Conservation (phyloP, 2,329 filamentous ascomycete species). For the Diaporthe sp. region DNA sequence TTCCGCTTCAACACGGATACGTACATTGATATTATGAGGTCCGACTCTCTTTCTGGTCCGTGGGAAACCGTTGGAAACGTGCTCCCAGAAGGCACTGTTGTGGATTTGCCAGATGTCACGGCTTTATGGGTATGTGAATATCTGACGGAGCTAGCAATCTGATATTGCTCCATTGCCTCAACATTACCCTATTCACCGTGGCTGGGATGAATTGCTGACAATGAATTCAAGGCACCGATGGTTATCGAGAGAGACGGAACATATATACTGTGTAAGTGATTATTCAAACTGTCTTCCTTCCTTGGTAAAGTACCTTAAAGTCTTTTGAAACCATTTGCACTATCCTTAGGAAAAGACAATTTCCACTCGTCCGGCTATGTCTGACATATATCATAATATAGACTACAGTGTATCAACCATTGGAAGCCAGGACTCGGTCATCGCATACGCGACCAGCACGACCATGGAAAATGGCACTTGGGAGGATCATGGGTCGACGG, state of each 20-base stretch:
- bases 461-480: slow-evolving; percentile 56
- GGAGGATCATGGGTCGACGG: slow-evolving; percentile 66
- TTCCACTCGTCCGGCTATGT: background rate
- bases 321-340: too few species aligned
- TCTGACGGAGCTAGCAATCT: background rate
- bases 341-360: background rate
- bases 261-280: slow-evolving; percentile 68
- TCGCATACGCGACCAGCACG: slow-evolving; percentile 65
- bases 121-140: slow-evolving; percentile 35
- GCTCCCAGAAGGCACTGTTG: slow-evolving; percentile 30
- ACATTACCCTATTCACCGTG: background rate
- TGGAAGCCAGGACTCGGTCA: slow-evolving; percentile 72
- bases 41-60: slow-evolving; percentile 26
- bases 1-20: slow-evolving; percentile 56
- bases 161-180: background rate
- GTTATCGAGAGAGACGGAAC: slow-evolving; percentile 67
- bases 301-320: too few species aligned
- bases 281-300: too few species aligned
- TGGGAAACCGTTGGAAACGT: slow-evolving; percentile 39
- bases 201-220: background rate
- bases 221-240: slow-evolving; percentile 70
- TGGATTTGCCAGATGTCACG: slow-evolving; percentile 29
- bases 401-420: slow-evolving; percentile 74
- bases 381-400: background rate
- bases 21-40: slow-evolving; percentile 53